These are phyloP conservation scores for Aspergillus diversus DNA, from an alignment of 495 filamentous ascomycete species.

Conservation along the genomic window DNA sequence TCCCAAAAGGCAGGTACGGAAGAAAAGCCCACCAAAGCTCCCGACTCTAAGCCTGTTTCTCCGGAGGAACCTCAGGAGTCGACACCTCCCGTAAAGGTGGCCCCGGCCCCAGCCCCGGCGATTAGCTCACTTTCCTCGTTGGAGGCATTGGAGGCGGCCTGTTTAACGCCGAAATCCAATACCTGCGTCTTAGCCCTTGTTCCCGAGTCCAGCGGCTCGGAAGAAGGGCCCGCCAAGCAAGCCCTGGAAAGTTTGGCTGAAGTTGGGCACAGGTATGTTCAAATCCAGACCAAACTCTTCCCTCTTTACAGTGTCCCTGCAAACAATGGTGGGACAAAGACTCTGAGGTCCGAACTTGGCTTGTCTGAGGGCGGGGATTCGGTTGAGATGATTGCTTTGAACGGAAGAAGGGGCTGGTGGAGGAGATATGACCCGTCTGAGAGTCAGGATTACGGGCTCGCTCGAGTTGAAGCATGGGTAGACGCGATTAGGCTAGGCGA, in stretches of 20 bases:
- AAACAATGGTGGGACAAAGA: constrained; percentile 58
- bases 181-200: constrained; percentile 87
- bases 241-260: constrained; percentile 72
- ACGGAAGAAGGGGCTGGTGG: constrained; percentile 85
- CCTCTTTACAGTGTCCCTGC: constrained; percentile 78
- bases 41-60: constrained; percentile 40
- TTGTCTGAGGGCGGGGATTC: constrained; percentile 49
- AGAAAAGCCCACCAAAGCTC: constrained; percentile 48
- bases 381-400: constrained; percentile 76
- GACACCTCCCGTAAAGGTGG: constrained; percentile 49
- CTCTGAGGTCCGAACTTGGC: constrained; percentile 63
- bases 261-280: constrained; percentile 71
- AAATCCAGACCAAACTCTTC: constrained; percentile 70
- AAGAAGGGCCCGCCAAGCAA: constrained; percentile 51
- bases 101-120: constrained; percentile 45
- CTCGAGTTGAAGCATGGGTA: constrained; percentile 78
- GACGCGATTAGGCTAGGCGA: constrained; percentile 88
- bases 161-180: constrained; percentile 73
- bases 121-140: constrained; percentile 57
- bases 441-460: constrained; percentile 54
- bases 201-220: constrained; percentile 53
- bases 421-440: constrained; percentile 64
- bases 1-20: constrained; percentile 38
- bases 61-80: constrained; percentile 40
- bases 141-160: constrained; percentile 67